These are phyloP conservation scores for Helotiales sp. DNA, from an alignment of 2,329 filamentous ascomycete species.

Conservation along the genomic window DNA sequence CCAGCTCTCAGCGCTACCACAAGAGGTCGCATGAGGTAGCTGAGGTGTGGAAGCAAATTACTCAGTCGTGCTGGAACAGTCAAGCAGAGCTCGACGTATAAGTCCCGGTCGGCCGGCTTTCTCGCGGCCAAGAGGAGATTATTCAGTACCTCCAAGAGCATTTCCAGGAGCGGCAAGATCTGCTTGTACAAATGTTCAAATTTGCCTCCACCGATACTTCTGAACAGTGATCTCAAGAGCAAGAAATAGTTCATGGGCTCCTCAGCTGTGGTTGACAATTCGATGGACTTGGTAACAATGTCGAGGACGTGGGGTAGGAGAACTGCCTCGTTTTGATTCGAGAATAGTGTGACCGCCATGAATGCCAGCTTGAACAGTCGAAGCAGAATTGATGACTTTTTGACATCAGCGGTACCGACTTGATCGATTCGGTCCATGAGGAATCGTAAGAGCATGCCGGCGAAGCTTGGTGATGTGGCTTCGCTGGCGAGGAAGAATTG, in stretches of 20 bases:
- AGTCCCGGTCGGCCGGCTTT: slow-evolving; percentile 85
- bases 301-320: slow-evolving; percentile 94
- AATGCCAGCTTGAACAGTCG: slow-evolving; percentile 97
- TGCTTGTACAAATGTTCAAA: slow-evolving; percentile 99
- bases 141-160: slow-evolving; percentile 96
- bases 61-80: slow-evolving; percentile 94
- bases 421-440: slow-evolving; percentile 96
- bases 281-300: slow-evolving; percentile 96
- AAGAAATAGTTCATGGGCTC: slow-evolving; percentile 99
- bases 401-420: slow-evolving; percentile 87
- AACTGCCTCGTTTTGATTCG: slow-evolving; percentile 91
- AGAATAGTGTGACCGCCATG: slow-evolving; percentile 98
- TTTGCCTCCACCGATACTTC: slow-evolving; percentile 94
- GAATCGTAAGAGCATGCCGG: slow-evolving; percentile 96
- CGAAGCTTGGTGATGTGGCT: slow-evolving; percentile 95
- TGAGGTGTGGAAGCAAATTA: slow-evolving; percentile 91
- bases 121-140: slow-evolving; percentile 88
- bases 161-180: slow-evolving; percentile 91
- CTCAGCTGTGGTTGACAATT: slow-evolving; percentile 90
- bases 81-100: slow-evolving; percentile 95
- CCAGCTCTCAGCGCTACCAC: slow-evolving; percentile 93
- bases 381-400: slow-evolving; percentile 88
- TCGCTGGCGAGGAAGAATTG: slow-evolving; percentile 99
- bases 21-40: slow-evolving; percentile 93
- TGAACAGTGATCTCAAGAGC: slow-evolving; percentile 85